Evolutionary conservation across 805 yeast species (phyloP).

Genomic region (Ogataea trehaloabstinens): DNA sequence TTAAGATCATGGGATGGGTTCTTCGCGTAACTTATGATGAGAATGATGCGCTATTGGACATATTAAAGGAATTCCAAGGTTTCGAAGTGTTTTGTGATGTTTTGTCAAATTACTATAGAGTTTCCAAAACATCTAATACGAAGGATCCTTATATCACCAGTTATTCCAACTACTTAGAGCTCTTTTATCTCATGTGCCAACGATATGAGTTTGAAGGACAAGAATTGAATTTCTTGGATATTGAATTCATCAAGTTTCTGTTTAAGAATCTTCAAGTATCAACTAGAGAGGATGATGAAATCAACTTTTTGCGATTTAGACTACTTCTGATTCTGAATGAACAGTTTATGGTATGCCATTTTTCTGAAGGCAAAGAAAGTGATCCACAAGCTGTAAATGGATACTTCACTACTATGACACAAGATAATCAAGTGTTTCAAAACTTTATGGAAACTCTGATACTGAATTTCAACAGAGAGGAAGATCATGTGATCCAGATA

Average conservation of each 20-base stretch:
- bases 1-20: slow-evolving; percentile 33
- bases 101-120: slow-evolving; percentile 24
- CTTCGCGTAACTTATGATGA: slow-evolving; percentile 23
- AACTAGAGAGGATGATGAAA: slow-evolving; percentile 50
- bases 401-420: slow-evolving; percentile 54
- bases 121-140: slow-evolving; percentile 38
- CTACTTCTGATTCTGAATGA: slow-evolving; percentile 76
- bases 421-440: slow-evolving; percentile 41
- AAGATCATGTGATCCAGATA: slow-evolving; percentile 67
- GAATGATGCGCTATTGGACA: slow-evolving; percentile 35
- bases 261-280: slow-evolving; percentile 42
- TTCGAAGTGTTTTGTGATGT: slow-evolving; percentile 39
- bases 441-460: slow-evolving; percentile 68
- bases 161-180: slow-evolving; percentile 40
- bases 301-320: slow-evolving; percentile 66
- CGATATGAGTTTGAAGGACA: slow-evolving; percentile 41
- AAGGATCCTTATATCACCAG: slow-evolving; percentile 23
- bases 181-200: slow-evolving; percentile 55
- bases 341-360: slow-evolving; percentile 72
- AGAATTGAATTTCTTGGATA: slow-evolving; percentile 42
- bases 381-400: slow-evolving; percentile 34
- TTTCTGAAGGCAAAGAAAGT: slow-evolving; percentile 24
- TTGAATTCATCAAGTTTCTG: slow-evolving; percentile 45
- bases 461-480: slow-evolving; percentile 73
- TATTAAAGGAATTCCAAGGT: slow-evolving; percentile 52